A percentile compares a stretch with the other conserved stretches of the same genome.
Evolutionary conservation across 768 basidiomycete species (phyloP).

Genomic region (Boletus speciosus): DNA sequence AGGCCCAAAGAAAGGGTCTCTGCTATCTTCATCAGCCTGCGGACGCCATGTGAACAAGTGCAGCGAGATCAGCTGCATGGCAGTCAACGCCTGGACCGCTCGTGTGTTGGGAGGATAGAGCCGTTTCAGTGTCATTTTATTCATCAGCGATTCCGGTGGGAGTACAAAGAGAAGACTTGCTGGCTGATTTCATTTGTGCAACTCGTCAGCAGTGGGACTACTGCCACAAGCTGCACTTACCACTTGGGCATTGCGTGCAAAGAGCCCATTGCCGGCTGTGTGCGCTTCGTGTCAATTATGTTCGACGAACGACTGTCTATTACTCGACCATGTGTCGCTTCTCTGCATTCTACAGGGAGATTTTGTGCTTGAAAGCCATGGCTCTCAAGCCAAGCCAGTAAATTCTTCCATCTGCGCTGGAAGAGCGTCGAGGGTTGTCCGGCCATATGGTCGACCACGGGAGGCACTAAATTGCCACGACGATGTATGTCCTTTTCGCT

Average conservation of each 20-base stretch:
- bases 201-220: neutral
- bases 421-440: neutral
- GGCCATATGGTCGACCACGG: slow-evolving; percentile 1
- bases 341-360: slow-evolving; percentile 51
- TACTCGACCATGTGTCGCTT: slow-evolving; percentile 47
- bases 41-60: slow-evolving; percentile 74
- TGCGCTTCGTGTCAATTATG: slow-evolving; percentile 3
- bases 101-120: slow-evolving; percentile 46
- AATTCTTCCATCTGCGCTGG: slow-evolving; percentile 39
- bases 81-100: slow-evolving; percentile 40
- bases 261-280: slow-evolving; percentile 67
- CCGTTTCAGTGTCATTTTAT: slow-evolving; percentile 60
- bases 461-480: neutral
- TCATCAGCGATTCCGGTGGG: slow-evolving; percentile 69
- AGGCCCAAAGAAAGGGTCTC: slow-evolving; percentile 61
- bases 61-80: slow-evolving; percentile 74
- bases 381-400: slow-evolving; percentile 51
- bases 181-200: slow-evolving; percentile 35
- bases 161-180: slow-evolving; percentile 62
- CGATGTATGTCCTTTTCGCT: neutral
- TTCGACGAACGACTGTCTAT: slow-evolving; percentile 1
- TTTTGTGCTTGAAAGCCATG: slow-evolving; percentile 45
- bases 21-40: slow-evolving; percentile 35
- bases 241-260: slow-evolving; percentile 41
- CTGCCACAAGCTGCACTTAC: slow-evolving; percentile 31